Conservation (phyloP, 345 rosid species). For the Acer negundo region DNA sequence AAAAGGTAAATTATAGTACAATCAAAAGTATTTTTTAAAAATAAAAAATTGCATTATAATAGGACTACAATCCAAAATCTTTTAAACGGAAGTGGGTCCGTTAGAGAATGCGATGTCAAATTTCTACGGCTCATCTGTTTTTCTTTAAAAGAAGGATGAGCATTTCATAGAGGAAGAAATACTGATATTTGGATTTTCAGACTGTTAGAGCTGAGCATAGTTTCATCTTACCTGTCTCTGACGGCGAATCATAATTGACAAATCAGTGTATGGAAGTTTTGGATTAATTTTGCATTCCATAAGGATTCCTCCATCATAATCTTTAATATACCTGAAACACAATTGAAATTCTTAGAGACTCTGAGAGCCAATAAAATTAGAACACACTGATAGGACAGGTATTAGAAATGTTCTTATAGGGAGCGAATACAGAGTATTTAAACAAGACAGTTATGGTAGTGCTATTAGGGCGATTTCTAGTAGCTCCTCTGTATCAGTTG, state of each 20-base stretch:
- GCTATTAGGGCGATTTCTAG: not conserved
- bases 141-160: not conserved
- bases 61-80: not conserved
- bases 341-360: not conserved
- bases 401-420: not conserved
- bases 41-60: not conserved
- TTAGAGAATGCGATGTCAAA: not conserved
- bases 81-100: not conserved
- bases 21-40: not conserved
- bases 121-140: slow-evolving; percentile 1
- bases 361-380: not conserved
- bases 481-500: not conserved
- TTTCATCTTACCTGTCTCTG: slow-evolving; percentile 72
- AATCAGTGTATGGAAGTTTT: slow-evolving; percentile 92
- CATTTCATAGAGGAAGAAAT: slow-evolving; percentile 11
- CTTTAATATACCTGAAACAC: slow-evolving; percentile 77
- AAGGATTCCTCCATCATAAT: slow-evolving; percentile 97
- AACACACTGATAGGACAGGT: not conserved
- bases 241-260: slow-evolving; percentile 88
- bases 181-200: not conserved
- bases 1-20: slow-evolving; percentile 2
- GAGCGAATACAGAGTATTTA: not conserved
- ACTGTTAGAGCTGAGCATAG: not conserved
- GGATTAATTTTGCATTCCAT: slow-evolving; percentile 99
- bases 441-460: not conserved